phyloP scores from a whole-genome alignment of 2,329 filamentous ascomycete genomes.

The Rhynchosporium graminicola region DNA sequence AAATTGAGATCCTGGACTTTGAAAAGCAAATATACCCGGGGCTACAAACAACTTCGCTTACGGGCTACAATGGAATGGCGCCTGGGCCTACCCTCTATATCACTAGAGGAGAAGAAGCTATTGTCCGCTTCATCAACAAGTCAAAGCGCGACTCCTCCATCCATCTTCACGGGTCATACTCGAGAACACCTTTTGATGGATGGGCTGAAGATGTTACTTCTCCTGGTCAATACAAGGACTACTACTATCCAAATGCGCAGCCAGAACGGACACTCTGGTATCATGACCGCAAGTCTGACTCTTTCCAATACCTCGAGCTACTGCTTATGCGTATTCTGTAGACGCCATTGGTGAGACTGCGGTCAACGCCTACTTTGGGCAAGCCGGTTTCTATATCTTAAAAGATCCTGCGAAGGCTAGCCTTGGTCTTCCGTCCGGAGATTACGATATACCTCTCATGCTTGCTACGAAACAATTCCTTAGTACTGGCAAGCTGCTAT shows the following conservation, averaged over 20 bases:
- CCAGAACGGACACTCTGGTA: slow-evolving; percentile 58
- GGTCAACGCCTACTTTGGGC: slow-evolving; percentile 57
- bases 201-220: slow-evolving; percentile 56
- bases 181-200: slow-evolving; percentile 51
- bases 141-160: slow-evolving; percentile 18
- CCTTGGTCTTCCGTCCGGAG: slow-evolving; percentile 50
- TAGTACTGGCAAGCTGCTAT: slow-evolving; percentile 50
- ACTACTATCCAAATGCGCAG: slow-evolving; percentile 61
- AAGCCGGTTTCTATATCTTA: slow-evolving; percentile 57
- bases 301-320: not conserved
- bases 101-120: slow-evolving; percentile 48
- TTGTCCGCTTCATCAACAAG: slow-evolving; percentile 54
- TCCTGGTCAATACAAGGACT: slow-evolving; percentile 59
- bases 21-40: slow-evolving; percentile 47
- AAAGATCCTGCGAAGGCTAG: slow-evolving; percentile 48
- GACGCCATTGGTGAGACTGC: slow-evolving; percentile 46
- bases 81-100: slow-evolving; percentile 54
- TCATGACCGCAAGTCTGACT: slow-evolving; percentile 43
- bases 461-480: slow-evolving; percentile 52
- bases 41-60: slow-evolving; percentile 43
- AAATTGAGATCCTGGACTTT: slow-evolving; percentile 46
- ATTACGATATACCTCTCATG: slow-evolving; percentile 49
- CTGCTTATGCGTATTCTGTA: not conserved
- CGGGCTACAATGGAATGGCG: slow-evolving; percentile 56
- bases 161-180: slow-evolving; percentile 46